Conservation (phyloP, 257 asterid species). For the Fraxinus quadrangulata region DNA sequence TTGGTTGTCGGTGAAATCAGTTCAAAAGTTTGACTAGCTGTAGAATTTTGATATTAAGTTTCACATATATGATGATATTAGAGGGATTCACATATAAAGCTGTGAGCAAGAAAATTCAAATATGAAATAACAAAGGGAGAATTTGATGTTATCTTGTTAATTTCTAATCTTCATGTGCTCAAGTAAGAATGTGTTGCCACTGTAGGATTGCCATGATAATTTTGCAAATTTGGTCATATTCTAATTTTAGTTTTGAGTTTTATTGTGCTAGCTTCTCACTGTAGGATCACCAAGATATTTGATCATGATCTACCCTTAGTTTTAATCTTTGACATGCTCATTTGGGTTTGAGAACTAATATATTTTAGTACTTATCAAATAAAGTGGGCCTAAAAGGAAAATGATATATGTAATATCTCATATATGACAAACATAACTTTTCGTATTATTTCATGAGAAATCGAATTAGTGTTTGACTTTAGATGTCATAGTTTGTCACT, state of each 20-base stretch:
- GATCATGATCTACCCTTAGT: neutral
- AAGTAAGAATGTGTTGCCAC: neutral
- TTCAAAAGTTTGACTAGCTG: neutral
- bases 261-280: neutral
- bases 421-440: neutral
- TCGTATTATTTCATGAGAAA: neutral
- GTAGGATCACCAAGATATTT: neutral
- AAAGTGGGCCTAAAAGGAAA: neutral
- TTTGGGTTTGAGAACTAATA: neutral
- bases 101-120: neutral
- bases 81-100: neutral
- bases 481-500: neutral
- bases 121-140: neutral
- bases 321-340: neutral
- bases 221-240: neutral
- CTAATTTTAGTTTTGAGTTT: neutral
- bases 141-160: neutral
- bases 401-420: neutral
- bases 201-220: neutral
- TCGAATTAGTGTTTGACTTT: neutral
- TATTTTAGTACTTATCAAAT: neutral
- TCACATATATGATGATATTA: neutral
- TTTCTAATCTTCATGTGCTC: neutral
- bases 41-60: neutral
- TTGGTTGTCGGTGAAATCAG: neutral